These are phyloP conservation scores for Globisporangium nunn DNA, from an alignment of 352 stramenopile genomes.

Conservation along the genomic window DNA sequence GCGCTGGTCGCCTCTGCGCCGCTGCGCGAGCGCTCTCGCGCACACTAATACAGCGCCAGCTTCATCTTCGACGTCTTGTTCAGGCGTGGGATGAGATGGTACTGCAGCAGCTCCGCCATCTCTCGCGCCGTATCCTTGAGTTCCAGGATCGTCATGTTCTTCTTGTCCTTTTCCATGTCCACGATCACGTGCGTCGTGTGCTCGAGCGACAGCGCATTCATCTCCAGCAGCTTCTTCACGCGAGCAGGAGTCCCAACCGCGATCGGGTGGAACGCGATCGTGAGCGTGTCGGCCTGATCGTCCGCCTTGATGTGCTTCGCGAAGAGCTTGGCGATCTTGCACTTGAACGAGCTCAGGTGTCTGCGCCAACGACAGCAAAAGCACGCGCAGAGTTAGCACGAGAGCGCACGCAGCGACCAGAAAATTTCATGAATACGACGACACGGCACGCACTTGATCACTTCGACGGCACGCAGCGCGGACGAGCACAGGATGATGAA, in stretches of 20 bases:
- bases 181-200: constrained; percentile 77
- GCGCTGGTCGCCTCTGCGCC: not conserved
- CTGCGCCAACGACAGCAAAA: constrained; percentile 15
- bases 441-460: constrained; percentile 81
- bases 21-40: not conserved
- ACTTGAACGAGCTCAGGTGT: constrained; percentile 77
- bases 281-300: constrained; percentile 84
- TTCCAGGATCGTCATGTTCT: constrained; percentile 74
- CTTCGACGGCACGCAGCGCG: constrained; percentile 83
- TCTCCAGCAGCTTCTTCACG: constrained; percentile 77
- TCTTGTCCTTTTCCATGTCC: constrained; percentile 87
- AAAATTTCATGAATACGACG: not conserved
- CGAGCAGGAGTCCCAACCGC: constrained; percentile 72
- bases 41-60: constrained; percentile 62
- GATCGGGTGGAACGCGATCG: constrained; percentile 62
- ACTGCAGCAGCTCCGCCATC: constrained; percentile 75
- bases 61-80: constrained; percentile 59
- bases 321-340: constrained; percentile 94
- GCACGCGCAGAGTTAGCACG: not conserved
- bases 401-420: not conserved
- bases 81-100: constrained; percentile 57
- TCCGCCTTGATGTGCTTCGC: constrained; percentile 90
- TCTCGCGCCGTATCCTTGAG: constrained; percentile 81
- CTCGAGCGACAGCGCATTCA: constrained; percentile 61
- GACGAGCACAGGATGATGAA: constrained; percentile 91